A percentile compares a stretch with the other conserved stretches of the same genome.
phyloP scores from a whole-genome alignment of 306 rosid genomes.

The Dryas alaskensis region DNA sequence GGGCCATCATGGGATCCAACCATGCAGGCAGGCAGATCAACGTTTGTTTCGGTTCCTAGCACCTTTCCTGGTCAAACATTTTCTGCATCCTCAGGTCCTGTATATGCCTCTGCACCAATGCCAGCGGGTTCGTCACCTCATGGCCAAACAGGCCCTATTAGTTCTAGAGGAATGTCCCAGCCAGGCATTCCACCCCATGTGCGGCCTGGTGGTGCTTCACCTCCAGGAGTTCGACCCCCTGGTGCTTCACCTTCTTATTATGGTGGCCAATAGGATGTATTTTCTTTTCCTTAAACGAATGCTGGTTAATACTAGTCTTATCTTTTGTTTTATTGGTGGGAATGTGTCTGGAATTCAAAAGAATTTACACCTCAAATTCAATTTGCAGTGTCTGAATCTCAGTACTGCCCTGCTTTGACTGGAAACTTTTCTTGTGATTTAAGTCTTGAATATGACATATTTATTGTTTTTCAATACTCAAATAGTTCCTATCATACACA shows the following conservation, averaged over 20 bases:
- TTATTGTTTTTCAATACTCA: neutral
- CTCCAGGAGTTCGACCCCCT: conserved; percentile 32
- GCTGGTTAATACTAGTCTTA: conserved; percentile 18
- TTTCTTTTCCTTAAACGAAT: conserved; percentile 11
- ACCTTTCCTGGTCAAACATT: conserved; percentile 53
- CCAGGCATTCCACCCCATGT: conserved; percentile 35
- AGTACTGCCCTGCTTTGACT: conserved; percentile 7
- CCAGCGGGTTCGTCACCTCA: conserved; percentile 54
- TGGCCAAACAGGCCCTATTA: conserved; percentile 35
- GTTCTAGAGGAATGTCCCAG: conserved; percentile 37
- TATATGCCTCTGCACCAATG: conserved; percentile 40
- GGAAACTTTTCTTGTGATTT: conserved; percentile 2
- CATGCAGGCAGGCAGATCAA: conserved; percentile 48
- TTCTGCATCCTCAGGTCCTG: conserved; percentile 43
- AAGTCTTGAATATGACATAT: conserved; percentile 17
- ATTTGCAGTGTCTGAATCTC: conserved; percentile 11
- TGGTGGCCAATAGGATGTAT: conserved; percentile 35
- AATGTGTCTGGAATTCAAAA: neutral
- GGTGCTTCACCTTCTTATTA: conserved; percentile 52
- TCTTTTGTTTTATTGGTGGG: neutral
- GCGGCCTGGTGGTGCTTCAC: conserved; percentile 44
- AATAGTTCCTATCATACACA: neutral
- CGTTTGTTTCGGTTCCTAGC: conserved; percentile 45
- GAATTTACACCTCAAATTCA: neutral
- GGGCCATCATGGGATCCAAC: conserved; percentile 69